Evolutionary conservation across 345 rosid genomes (phyloP).

Genomic region (Populus tremula): DNA sequence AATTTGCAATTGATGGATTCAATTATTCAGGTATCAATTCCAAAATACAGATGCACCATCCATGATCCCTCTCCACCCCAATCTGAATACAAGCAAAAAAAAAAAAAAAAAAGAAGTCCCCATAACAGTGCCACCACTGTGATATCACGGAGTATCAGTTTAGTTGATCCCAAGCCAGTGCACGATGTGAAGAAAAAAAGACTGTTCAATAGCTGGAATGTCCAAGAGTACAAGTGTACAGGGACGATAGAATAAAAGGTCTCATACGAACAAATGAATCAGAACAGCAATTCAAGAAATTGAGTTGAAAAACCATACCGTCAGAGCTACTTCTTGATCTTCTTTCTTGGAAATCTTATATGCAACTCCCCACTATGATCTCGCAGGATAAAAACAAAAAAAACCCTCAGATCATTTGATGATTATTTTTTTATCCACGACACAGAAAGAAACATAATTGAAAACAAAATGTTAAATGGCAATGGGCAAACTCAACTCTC

Average conservation of each 20-base stretch:
- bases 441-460: neutral
- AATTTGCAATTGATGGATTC: neutral
- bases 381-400: conserved; percentile 26
- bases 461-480: no score
- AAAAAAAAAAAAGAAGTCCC: neutral
- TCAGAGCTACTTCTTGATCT: conserved; percentile 63
- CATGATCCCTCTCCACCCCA: neutral
- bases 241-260: neutral
- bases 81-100: neutral
- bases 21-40: no score
- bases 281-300: conserved; percentile 4
- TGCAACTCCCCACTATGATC: conserved; percentile 88
- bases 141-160: neutral
- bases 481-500: no score
- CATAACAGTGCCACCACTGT: neutral
- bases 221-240: neutral
- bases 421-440: neutral
- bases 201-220: neutral
- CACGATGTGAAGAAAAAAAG: neutral
- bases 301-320: conserved; percentile 39
- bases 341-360: conserved; percentile 71
- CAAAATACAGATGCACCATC: neutral
- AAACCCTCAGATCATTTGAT: conserved; percentile 5
- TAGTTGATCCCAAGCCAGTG: neutral
- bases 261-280: neutral